These are phyloP conservation scores for Pseudohyphozyma bogoriensis DNA, from an alignment of 768 basidiomycete genomes.

Conservation along the genomic window DNA sequence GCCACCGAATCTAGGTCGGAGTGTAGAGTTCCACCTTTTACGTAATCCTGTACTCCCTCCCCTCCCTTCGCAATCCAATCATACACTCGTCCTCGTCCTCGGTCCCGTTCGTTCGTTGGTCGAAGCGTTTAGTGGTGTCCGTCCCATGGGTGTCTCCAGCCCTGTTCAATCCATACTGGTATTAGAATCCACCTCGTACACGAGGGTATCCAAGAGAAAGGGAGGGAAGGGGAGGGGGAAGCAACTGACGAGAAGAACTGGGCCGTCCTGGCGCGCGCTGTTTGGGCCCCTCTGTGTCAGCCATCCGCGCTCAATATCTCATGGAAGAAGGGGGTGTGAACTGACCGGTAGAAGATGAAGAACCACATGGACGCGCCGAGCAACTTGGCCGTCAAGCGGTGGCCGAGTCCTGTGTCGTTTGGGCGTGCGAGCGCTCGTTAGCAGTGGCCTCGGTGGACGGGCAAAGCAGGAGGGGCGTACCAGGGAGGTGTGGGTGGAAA, in stretches of 20 bases:
- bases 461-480: not conserved
- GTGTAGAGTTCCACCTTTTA: too few relatives aligned
- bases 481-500: conserved; percentile 25
- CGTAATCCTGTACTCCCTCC: too few relatives aligned
- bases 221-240: not conserved
- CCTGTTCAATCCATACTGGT: conserved; percentile 11
- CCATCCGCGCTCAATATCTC: not conserved
- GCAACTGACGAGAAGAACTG: conserved; percentile 27
- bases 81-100: too few relatives aligned
- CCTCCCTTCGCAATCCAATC: too few relatives aligned
- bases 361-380: conserved; percentile 34
- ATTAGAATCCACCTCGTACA: too few relatives aligned
- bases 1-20: too few relatives aligned
- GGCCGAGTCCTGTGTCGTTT: conserved; percentile 11
- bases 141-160: conserved; percentile 26
- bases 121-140: not conserved
- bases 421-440: not conserved
- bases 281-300: not conserved
- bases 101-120: too few relatives aligned
- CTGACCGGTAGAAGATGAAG: conserved; percentile 31
- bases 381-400: conserved; percentile 26
- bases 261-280: conserved; percentile 21
- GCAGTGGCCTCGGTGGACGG: not conserved
- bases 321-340: not conserved
- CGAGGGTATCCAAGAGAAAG: not conserved